Base-by-base conservation (phyloP, 2,329 filamentous ascomycete genomes). In the Cladophialophora immunda region DNA sequence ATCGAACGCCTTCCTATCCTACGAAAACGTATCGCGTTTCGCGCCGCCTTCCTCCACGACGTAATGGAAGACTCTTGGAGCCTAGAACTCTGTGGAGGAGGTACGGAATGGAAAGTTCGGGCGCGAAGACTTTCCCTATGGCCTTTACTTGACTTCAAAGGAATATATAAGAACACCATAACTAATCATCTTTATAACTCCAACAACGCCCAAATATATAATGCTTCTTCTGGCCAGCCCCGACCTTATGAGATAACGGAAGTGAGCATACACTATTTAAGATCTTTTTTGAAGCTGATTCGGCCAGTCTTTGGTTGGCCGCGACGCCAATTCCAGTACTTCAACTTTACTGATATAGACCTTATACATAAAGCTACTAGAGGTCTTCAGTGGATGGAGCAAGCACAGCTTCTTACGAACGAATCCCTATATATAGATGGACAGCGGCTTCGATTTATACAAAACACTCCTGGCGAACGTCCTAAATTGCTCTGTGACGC, bases 351-450 rank as follows among this genome's bases (percentile, higher is more conserved):
- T 3, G 34, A 38, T 38, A 38, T 15, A 15, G 34, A 38, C 13
- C 34, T 38, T 15, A 38, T 38, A 38, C 13, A 38, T 15, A 38
- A 9, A 38, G 13, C 34, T 17, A 58, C 4, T 17, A 38, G 38
- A 27, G 27, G 55, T 22, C 13, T 58, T 41, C 4, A 38, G 13
- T 34, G 30, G 29, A 58, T 58, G 30, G 55, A 58, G 25, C 15
- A 58, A 58, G 22, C 30, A 25, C 7, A 58, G 4, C 55, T 58
- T 19, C 55, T 58, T 34, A 58, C 30, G 5, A 41, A 58, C 15
- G 29, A 58, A 17, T 58, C 55, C 7, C 34, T 58, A 34, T 62
- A 62, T 45, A 54, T 62, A 27, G 58, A 62, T 53, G 45, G 41
- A n/a, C 22, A 52, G 22, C 41, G 58, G 17, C 58, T 47, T 19